phyloP scores from a whole-genome alignment of 257 asterid species.

The Cynanchum wilfordii region DNA sequence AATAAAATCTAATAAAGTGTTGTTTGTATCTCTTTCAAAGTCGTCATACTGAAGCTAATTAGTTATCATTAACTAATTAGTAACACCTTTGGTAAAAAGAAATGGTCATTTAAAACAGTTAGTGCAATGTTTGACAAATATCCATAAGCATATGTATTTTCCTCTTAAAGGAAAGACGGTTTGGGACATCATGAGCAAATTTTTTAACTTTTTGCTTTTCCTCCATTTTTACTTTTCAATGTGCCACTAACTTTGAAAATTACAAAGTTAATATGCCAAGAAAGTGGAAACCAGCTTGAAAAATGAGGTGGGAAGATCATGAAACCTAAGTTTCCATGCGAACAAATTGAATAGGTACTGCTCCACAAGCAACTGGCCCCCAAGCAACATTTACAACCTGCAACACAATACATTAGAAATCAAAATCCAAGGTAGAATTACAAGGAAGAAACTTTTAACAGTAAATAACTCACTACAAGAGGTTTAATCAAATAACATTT shows the following conservation, averaged over 20 bases:
- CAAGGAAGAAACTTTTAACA: no score
- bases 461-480: no score
- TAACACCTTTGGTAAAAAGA: background rate
- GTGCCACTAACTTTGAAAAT: background rate
- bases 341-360: background rate
- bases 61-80: background rate
- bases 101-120: background rate
- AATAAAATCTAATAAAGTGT: background rate
- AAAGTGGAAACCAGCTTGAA: background rate
- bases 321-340: background rate
- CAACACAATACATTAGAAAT: no score
- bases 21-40: background rate
- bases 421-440: no score
- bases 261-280: background rate
- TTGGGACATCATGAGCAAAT: background rate
- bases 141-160: background rate
- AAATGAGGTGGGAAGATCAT: background rate
- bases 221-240: background rate
- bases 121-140: background rate
- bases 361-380: no score
- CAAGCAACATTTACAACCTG: no score
- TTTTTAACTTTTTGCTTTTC: no score
- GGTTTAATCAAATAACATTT: no score
- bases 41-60: background rate
- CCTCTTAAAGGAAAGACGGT: background rate